Percentiles rank a stretch among this genome's conserved stretches.
Conservation (phyloP, 2,329 filamentous ascomycete genomes). For the Monilinia aucupariae region DNA sequence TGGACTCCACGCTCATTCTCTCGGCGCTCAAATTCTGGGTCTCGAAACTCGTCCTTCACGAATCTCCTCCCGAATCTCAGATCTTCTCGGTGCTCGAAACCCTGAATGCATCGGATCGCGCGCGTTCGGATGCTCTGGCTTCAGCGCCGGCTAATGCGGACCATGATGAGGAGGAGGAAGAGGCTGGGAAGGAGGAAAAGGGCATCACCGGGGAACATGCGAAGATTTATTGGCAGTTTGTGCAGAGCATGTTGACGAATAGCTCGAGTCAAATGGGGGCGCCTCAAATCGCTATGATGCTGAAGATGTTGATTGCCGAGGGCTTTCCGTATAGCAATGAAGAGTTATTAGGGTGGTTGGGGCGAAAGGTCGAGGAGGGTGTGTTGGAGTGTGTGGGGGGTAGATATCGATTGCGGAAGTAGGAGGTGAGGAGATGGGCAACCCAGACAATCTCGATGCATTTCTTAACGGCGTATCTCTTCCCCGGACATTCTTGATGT, state of each 20-base stretch:
- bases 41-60: conserved; percentile 59
- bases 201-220: conserved; percentile 61
- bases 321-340: conserved; percentile 88
- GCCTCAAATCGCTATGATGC: conserved; percentile 82
- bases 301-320: conserved; percentile 83
- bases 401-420: conserved; percentile 65
- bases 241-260: conserved; percentile 92
- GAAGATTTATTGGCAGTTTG: conserved; percentile 82
- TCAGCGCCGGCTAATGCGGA: conserved; percentile 23
- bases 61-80: conserved; percentile 43
- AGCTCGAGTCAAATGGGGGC: conserved; percentile 74
- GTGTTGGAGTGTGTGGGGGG: conserved; percentile 65
- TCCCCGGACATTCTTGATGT: too few relatives aligned
- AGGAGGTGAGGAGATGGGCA: background rate
- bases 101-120: conserved; percentile 42
- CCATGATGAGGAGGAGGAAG: conserved; percentile 27
- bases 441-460: too few relatives aligned
- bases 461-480: too few relatives aligned
- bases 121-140: conserved; percentile 31
- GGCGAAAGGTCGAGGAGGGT: conserved; percentile 67
- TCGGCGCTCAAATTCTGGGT: conserved; percentile 67
- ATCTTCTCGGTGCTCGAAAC: conserved; percentile 64
- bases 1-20: conserved; percentile 67
- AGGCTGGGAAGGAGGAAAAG: conserved; percentile 38
- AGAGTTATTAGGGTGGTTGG: conserved; percentile 76